A percentile compares a stretch with the other conserved stretches of the same genome.
phyloP scores from a whole-genome alignment of 768 basidiomycete species.

The Lactarius psammicola region DNA sequence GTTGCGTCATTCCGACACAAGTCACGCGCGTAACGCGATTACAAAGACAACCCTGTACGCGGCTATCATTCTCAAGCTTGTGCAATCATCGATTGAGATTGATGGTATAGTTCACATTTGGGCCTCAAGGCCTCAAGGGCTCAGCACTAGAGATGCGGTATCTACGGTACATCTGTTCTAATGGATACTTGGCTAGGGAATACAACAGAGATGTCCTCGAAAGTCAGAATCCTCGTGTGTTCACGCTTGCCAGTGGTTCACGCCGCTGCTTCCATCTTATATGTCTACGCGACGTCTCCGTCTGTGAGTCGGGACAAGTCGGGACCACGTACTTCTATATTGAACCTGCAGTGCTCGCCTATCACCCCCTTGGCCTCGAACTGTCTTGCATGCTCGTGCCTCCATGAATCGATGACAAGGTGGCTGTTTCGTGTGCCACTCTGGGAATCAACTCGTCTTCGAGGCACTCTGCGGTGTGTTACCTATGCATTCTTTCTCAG shows the following conservation, averaged over 20 bases:
- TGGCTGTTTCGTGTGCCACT: background rate
- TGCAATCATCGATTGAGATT: background rate
- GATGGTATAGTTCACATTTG: background rate
- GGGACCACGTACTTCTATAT: background rate
- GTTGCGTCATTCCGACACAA: background rate
- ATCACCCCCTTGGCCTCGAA: background rate
- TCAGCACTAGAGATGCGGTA: too few species aligned
- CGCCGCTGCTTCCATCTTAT: background rate
- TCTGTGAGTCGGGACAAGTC: background rate
- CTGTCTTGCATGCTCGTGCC: background rate
- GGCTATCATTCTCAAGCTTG: too few species aligned
- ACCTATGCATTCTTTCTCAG: background rate
- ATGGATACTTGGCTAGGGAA: background rate
- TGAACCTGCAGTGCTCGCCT: too few species aligned
- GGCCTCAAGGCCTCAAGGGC: too few species aligned
- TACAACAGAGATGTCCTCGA: background rate
- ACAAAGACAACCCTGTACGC: background rate
- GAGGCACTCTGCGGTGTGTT: background rate
- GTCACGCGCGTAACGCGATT: background rate
- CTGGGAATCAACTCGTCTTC: background rate
- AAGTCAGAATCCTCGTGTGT: background rate
- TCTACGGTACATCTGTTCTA: background rate
- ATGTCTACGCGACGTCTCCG: too few species aligned
- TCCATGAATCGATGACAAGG: background rate
- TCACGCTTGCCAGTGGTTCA: too few species aligned